phyloP scores from a whole-genome alignment of 2,329 filamentous ascomycete genomes.

The Talaromyces sp. region DNA sequence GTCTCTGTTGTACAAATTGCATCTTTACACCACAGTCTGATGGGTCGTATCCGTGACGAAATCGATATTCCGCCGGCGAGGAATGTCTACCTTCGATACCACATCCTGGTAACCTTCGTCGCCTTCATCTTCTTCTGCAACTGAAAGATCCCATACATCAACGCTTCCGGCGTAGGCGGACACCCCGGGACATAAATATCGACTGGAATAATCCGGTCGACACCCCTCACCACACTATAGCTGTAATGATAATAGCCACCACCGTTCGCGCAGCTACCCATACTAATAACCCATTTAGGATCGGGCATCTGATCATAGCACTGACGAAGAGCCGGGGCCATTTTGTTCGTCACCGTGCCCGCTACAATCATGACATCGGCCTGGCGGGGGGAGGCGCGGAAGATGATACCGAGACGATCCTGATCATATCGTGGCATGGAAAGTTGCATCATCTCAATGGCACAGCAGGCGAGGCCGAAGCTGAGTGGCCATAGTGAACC shows the following conservation, averaged over 20 bases:
- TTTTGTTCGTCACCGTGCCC: constrained; percentile 92
- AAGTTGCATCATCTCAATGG: constrained; percentile 89
- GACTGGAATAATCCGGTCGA: constrained; percentile 73
- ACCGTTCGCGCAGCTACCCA: constrained; percentile 81
- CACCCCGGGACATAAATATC: constrained; percentile 79
- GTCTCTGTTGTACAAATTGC: not conserved
- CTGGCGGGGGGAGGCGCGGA: constrained; percentile 81
- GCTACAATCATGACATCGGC: constrained; percentile 93
- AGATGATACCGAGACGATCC: constrained; percentile 84
- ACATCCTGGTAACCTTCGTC: constrained; percentile 50
- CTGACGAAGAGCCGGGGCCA: constrained; percentile 84
- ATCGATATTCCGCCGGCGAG: not conserved
- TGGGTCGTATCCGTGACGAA: not conserved
- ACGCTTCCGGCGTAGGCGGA: constrained; percentile 51
- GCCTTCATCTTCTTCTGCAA: constrained; percentile 70
- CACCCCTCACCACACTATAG: constrained; percentile 72
- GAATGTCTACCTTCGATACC: constrained; percentile 50
- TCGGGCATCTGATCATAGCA: constrained; percentile 97
- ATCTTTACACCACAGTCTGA: not conserved
- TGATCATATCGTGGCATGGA: constrained; percentile 87
- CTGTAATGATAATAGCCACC: constrained; percentile 86
- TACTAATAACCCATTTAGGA: constrained; percentile 79
- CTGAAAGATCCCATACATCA: constrained; percentile 65
- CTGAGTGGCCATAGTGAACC: constrained; percentile 85
- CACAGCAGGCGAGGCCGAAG: constrained; percentile 84